A percentile compares a stretch with the other conserved stretches of the same genome.
Conservation (phyloP, 1,284 basidiomycete species). For the Amylostereum chailletii region DNA sequence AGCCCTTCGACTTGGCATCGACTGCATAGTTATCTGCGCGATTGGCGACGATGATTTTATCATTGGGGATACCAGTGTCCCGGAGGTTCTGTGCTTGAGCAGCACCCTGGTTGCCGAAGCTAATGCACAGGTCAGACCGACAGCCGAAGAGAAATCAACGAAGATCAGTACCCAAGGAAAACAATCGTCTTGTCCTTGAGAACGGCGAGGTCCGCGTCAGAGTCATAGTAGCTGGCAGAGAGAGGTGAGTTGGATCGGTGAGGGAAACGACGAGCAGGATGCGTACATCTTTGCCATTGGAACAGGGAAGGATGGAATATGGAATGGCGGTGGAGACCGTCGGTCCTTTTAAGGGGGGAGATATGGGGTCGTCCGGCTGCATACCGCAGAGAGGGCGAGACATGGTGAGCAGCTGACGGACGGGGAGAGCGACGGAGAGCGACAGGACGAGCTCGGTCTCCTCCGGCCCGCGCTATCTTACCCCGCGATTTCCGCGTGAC, state of each 20-base stretch:
- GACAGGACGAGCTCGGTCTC: too few species aligned
- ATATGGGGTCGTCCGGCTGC: too few species aligned
- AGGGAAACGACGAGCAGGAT: neutral
- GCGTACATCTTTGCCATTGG: slow-evolving; percentile 28
- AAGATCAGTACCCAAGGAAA: slow-evolving; percentile 41
- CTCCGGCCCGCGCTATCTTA: too few species aligned
- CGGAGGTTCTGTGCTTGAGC: slow-evolving; percentile 60
- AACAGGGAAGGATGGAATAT: neutral
- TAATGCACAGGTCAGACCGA: slow-evolving; percentile 17
- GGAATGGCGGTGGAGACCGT: neutral
- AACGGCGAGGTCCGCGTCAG: slow-evolving; percentile 43
- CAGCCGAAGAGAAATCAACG: neutral
- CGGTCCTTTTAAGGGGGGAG: neutral
- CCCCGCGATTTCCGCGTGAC: too few species aligned
- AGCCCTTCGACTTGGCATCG: slow-evolving; percentile 47
- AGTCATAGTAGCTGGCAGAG: slow-evolving; percentile 45
- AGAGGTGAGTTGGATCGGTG: slow-evolving; percentile 5
- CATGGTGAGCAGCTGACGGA: too few species aligned
- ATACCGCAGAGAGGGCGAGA: too few species aligned
- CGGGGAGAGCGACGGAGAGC: too few species aligned
- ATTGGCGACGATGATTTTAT: slow-evolving; percentile 52
- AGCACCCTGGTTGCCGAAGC: slow-evolving; percentile 60
- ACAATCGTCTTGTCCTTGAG: slow-evolving; percentile 46
- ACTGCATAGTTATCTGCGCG: slow-evolving; percentile 48
- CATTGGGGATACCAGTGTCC: slow-evolving; percentile 55